phyloP scores from a whole-genome alignment of 2,329 filamentous ascomycete species.

The Stenocarpella maydis region DNA sequence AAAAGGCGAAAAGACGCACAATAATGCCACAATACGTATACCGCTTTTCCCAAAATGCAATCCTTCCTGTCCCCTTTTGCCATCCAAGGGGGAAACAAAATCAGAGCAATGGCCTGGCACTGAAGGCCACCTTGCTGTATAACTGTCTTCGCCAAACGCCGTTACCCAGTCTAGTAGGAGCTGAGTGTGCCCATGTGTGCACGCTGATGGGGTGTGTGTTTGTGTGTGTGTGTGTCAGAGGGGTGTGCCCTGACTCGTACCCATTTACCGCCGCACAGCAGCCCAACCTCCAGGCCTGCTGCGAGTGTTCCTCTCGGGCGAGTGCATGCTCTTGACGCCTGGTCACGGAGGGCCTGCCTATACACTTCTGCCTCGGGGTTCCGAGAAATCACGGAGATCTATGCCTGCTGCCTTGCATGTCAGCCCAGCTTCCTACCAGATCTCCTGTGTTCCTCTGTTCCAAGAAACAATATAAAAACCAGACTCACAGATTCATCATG shows the following conservation, averaged over 20 bases:
- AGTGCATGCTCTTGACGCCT: constrained; percentile 3
- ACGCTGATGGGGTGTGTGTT: neutral
- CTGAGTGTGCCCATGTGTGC: neutral
- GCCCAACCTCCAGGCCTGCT: constrained; percentile 7
- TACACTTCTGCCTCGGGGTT: constrained; percentile 1
- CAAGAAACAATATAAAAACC: neutral
- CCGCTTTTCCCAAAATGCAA: neutral
- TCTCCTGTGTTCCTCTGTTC: neutral
- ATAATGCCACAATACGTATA: neutral
- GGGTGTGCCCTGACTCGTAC: neutral
- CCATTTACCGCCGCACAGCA: neutral
- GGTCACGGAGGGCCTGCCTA: neutral
- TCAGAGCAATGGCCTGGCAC: neutral
- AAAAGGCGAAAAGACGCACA: neutral
- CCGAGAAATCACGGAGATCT: neutral
- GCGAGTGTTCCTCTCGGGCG: neutral
- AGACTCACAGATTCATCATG: constrained; percentile 21
- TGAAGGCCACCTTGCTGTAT: constrained; percentile 16
- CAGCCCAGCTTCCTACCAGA: constrained; percentile 2
- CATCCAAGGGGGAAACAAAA: neutral
- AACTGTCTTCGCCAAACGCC: constrained; percentile 8
- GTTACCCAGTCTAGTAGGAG: constrained; percentile 3
- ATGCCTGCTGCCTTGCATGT: neutral
- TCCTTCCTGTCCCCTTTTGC: neutral
- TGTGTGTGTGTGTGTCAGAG: no score